Percentiles rank a stretch among this genome's conserved stretches.
Evolutionary conservation across 1,284 basidiomycete genomes (phyloP).

Genomic region (Pisolithus thermaeus): DNA sequence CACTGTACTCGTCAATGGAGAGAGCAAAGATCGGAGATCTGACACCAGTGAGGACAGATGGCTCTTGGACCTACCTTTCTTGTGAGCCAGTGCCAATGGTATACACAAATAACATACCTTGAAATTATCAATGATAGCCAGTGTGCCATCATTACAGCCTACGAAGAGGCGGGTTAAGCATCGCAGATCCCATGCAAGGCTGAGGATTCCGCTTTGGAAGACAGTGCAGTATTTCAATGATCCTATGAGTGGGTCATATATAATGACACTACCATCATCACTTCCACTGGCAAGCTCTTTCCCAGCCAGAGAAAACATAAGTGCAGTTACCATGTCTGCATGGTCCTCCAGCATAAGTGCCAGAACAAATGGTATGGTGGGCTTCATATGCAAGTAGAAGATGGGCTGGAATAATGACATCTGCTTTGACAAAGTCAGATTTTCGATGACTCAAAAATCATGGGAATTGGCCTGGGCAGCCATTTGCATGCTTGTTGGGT

Average conservation of each 20-base stretch:
- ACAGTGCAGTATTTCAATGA: background rate
- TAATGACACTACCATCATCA: background rate
- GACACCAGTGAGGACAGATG: slow-evolving; percentile 3
- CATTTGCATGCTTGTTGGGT: no score
- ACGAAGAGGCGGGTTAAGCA: background rate
- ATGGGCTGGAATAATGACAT: no score
- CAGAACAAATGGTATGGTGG: background rate
- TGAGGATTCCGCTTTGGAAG: background rate
- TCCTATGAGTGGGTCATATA: background rate
- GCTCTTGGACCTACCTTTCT: background rate
- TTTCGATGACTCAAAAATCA: background rate
- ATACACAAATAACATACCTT: background rate
- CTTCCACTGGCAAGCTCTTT: background rate
- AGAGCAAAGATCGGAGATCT: slow-evolving; percentile 1
- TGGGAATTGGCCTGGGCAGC: no score
- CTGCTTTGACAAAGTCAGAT: no score
- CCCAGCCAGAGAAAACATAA: background rate
- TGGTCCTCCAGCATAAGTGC: background rate
- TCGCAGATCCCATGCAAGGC: background rate
- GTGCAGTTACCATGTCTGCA: background rate
- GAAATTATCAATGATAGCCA: background rate
- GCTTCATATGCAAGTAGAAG: background rate
- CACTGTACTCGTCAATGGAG: background rate
- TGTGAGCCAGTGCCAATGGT: background rate
- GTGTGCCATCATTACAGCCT: background rate